phyloP scores from a whole-genome alignment of 768 basidiomycete genomes.

The Hortiboletus flavorubellus region DNA sequence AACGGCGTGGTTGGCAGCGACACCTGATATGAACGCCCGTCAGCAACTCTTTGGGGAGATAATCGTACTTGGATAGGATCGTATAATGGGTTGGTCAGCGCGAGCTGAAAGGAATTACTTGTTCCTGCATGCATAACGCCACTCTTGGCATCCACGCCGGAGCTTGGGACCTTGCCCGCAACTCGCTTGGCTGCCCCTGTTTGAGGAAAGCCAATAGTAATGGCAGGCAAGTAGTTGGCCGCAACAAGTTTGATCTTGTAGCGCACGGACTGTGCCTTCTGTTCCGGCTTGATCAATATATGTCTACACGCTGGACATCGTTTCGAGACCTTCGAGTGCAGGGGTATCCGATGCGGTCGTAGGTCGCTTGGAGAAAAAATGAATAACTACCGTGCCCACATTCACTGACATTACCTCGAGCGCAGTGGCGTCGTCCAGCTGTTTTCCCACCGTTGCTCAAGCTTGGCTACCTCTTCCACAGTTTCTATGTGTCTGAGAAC shows the following conservation, averaged over 20 bases:
- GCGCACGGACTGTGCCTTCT: conserved; percentile 90
- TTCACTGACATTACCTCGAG: conserved; percentile 44
- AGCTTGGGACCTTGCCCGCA: conserved; percentile 33
- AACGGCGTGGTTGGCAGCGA: conserved; percentile 77
- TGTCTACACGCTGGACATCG: conserved; percentile 93
- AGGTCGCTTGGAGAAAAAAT: conserved; percentile 54
- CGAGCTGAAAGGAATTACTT: conserved; percentile 85
- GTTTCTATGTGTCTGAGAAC: conserved; percentile 62
- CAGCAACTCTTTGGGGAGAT: conserved; percentile 61
- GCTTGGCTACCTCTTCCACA: conserved; percentile 56
- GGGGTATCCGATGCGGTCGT: conserved; percentile 83
- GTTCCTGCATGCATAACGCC: conserved; percentile 63
- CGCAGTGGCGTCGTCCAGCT: conserved; percentile 74
- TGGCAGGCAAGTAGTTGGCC: conserved; percentile 87
- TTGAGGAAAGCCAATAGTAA: conserved; percentile 69
- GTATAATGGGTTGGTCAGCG: conserved; percentile 92
- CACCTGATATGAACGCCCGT: conserved; percentile 58
- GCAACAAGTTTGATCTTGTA: conserved; percentile 99
- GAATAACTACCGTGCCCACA: background rate
- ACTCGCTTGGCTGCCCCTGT: conserved; percentile 38
- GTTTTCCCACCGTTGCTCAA: conserved; percentile 78
- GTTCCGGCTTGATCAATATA: conserved; percentile 97
- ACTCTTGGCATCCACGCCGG: conserved; percentile 37
- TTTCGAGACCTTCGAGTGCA: conserved; percentile 93
- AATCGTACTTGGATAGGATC: conserved; percentile 94